These are phyloP conservation scores for Sporothrix inflata DNA, from an alignment of 2,329 filamentous ascomycete genomes.

Conservation along the genomic window DNA sequence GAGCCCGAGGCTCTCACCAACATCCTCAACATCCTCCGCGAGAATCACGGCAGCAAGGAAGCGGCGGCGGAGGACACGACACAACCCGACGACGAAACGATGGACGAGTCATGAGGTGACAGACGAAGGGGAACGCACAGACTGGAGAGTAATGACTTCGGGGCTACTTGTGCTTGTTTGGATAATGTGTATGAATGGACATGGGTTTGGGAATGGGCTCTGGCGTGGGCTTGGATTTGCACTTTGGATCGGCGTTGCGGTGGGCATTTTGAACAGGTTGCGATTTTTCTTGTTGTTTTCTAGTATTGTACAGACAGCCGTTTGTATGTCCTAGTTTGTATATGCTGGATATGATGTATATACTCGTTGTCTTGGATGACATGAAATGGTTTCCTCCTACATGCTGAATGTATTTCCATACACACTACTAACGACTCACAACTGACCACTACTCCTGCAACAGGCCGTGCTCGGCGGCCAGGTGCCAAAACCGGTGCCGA, in stretches of 20 bases:
- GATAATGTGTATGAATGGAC: not conserved
- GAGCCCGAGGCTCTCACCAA: constrained; percentile 44
- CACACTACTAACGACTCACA: not conserved
- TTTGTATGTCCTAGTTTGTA: not conserved
- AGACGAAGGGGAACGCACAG: too few species aligned
- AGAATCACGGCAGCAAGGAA: constrained; percentile 25
- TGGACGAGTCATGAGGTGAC: constrained; percentile 38
- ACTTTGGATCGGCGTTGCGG: not conserved
- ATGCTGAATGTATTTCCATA: not conserved
- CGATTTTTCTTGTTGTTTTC: not conserved
- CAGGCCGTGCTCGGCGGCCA: constrained; percentile 48
- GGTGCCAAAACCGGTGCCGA: constrained; percentile 55
- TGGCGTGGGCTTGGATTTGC: not conserved
- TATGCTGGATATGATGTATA: not conserved
- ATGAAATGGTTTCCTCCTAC: not conserved
- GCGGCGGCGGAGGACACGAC: not conserved
- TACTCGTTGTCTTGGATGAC: not conserved
- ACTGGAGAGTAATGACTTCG: too few species aligned
- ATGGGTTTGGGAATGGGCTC: not conserved
- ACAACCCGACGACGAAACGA: constrained; percentile 32
- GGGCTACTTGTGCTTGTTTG: not conserved
- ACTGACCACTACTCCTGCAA: too few species aligned
- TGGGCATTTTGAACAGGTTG: not conserved
- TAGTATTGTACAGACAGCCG: not conserved
- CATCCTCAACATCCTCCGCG: constrained; percentile 33